Evolutionary conservation across 345 rosid species (phyloP).

Genomic region (Abelmoschus esculentus): DNA sequence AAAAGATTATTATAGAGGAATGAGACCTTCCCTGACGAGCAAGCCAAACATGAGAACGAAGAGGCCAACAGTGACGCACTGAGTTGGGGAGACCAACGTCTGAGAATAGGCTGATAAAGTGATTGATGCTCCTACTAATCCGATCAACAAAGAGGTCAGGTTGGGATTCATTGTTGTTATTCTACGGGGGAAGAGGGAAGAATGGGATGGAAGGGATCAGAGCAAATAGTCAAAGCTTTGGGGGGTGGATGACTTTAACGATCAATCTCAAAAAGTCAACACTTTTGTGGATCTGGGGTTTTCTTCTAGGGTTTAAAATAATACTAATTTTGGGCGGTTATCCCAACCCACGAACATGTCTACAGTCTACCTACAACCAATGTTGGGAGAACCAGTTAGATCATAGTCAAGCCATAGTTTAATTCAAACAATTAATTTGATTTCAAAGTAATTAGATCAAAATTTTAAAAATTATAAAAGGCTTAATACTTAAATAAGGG

Average conservation of each 20-base stretch:
- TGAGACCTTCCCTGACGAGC: constrained; percentile 66
- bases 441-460: no score
- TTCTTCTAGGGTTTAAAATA: background rate
- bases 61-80: constrained; percentile 53
- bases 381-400: no score
- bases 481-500: no score
- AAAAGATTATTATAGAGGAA: constrained; percentile 31
- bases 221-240: background rate
- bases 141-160: constrained; percentile 49
- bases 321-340: background rate
- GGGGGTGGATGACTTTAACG: no score
- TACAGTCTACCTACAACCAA: background rate
- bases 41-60: constrained; percentile 62
- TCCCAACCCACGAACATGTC: background rate
- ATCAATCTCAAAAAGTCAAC: background rate
- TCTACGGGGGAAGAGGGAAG: no score
- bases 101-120: constrained; percentile 76
- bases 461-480: no score
- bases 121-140: constrained; percentile 60
- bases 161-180: constrained; percentile 33
- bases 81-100: constrained; percentile 42
- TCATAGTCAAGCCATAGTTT: no score
- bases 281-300: background rate
- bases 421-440: no score
- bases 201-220: no score